Evolutionary conservation across 805 yeast species (phyloP).

Genomic region (Candida sithepensis): DNA sequence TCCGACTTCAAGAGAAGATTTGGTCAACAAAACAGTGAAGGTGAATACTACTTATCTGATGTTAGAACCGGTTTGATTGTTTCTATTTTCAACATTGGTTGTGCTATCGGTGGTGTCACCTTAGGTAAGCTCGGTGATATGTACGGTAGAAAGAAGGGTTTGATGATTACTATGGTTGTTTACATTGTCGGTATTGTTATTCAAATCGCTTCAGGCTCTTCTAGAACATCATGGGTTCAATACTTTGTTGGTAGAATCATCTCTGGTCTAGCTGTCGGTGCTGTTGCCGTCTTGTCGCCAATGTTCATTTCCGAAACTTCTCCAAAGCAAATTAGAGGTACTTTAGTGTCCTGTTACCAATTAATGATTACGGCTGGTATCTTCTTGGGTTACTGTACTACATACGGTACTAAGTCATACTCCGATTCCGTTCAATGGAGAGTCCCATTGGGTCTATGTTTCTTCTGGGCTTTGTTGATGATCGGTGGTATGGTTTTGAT

Average conservation of each 20-base stretch:
- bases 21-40: conserved; percentile 42
- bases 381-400: conserved; percentile 65
- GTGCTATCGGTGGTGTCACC: conserved; percentile 68
- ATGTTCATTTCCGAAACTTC: conserved; percentile 65
- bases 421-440: conserved; percentile 59
- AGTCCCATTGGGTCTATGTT: conserved; percentile 53
- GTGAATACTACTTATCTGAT: conserved; percentile 42
- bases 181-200: conserved; percentile 60
- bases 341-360: conserved; percentile 67
- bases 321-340: conserved; percentile 69
- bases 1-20: conserved; percentile 50
- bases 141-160: conserved; percentile 57
- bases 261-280: conserved; percentile 55
- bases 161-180: conserved; percentile 49
- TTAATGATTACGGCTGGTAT: conserved; percentile 69
- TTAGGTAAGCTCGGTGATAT: conserved; percentile 56
- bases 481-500: conserved; percentile 49
- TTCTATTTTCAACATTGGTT: conserved; percentile 67
- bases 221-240: conserved; percentile 51
- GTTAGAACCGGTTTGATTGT: conserved; percentile 61
- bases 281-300: conserved; percentile 50
- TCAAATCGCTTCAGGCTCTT: conserved; percentile 48
- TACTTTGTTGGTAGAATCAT: conserved; percentile 59
- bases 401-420: conserved; percentile 57
- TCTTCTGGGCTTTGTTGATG: conserved; percentile 50